Conservation (phyloP, 2,329 filamentous ascomycete genomes). For the Monilinia polystroma region DNA sequence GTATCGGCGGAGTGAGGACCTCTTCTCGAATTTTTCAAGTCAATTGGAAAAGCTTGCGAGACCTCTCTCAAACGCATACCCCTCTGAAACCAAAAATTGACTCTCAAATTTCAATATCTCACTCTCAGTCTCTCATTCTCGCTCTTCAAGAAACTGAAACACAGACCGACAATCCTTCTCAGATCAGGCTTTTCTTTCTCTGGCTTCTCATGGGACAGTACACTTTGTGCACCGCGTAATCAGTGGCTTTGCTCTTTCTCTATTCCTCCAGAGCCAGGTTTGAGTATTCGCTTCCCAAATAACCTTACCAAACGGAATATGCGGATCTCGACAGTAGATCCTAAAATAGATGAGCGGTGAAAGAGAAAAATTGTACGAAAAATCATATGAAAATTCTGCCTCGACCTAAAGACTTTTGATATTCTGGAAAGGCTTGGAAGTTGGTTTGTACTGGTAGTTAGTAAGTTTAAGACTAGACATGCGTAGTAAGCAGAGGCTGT, state of each 20-base stretch:
- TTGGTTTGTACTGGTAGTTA: neutral
- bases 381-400: constrained; percentile 9
- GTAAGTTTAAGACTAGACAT: neutral
- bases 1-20: neutral
- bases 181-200: constrained; percentile 11
- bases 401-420: constrained; percentile 1
- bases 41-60: constrained; percentile 1
- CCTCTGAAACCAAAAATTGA: neutral
- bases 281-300: constrained; percentile 15
- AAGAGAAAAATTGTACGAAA: neutral
- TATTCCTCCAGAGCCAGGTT: neutral
- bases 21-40: neutral
- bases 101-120: constrained; percentile 3
- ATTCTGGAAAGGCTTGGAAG: neutral
- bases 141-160: neutral
- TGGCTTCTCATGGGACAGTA: constrained; percentile 12
- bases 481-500: constrained; percentile 3
- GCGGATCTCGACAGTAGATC: constrained; percentile 15
- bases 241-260: constrained; percentile 11
- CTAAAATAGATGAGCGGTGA: constrained; percentile 21
- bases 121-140: neutral
- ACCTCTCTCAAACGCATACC: neutral
- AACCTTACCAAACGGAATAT: constrained; percentile 4
- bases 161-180: constrained; percentile 13
- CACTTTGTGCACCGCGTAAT: neutral